Conservation (phyloP, 192 early-diverging fungal genomes). For the Coemansia sp. region DNA sequence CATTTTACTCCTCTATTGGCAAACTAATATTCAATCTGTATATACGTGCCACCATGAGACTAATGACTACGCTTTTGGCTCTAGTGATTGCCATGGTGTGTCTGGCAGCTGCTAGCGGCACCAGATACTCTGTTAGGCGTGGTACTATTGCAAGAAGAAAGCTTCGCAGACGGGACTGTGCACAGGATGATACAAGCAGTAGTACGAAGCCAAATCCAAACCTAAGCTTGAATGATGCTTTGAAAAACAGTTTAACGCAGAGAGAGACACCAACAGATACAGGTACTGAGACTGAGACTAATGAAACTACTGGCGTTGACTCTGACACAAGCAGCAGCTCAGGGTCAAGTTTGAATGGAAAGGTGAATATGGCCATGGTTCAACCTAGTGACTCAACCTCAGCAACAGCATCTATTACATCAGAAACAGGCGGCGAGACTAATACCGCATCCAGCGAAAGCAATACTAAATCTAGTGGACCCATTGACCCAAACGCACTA, state of each 20-base stretch:
- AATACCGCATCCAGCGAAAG: not conserved
- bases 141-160: not conserved
- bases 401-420: not conserved
- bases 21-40: not conserved
- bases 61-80: not conserved
- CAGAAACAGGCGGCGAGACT: not conserved
- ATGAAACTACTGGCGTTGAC: not conserved
- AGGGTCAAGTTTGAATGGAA: not conserved
- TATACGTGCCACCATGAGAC: not conserved
- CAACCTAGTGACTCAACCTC: not conserved
- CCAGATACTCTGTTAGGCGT: not conserved
- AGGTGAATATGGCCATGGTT: not conserved
- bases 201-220: too few relatives aligned
- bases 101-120: not conserved
- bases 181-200: not conserved
- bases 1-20: not conserved
- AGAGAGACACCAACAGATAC: not conserved
- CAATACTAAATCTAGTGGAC: not conserved
- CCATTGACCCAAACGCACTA: not conserved
- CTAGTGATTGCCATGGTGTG: not conserved
- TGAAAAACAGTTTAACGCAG: not conserved
- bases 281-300: not conserved
- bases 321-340: not conserved
- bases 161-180: slow-evolving; percentile 7
- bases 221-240: too few relatives aligned